phyloP scores from a whole-genome alignment of 768 basidiomycete species.

The Punctularia strigosozonata region DNA sequence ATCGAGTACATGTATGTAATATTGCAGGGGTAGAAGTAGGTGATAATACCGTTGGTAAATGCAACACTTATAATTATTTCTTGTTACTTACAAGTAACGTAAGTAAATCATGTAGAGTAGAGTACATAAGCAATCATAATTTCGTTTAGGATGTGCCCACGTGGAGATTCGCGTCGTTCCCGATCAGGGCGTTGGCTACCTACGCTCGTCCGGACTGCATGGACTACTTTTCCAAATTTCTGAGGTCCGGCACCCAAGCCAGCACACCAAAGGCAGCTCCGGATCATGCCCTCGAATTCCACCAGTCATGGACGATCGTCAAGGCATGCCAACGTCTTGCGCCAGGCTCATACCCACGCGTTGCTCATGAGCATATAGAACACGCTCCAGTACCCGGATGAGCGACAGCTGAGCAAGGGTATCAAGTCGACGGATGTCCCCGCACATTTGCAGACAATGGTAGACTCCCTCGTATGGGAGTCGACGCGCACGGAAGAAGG shows the following conservation, averaged over 20 bases:
- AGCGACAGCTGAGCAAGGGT: slow-evolving; percentile 74
- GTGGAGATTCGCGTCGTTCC: no score
- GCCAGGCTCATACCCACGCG: not conserved
- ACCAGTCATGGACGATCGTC: slow-evolving; percentile 62
- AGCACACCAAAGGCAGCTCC: slow-evolving; percentile 37
- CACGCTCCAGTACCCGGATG: slow-evolving; percentile 80
- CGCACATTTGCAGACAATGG: slow-evolving; percentile 61
- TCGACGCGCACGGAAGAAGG: slow-evolving; percentile 78
- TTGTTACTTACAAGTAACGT: no score
- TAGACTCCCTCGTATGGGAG: slow-evolving; percentile 80
- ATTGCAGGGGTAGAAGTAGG: no score
- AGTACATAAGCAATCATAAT: no score
- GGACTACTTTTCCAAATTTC: slow-evolving; percentile 84
- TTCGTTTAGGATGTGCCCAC: no score
- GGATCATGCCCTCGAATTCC: slow-evolving; percentile 66
- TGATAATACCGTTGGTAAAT: no score
- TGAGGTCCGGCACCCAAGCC: slow-evolving; percentile 34
- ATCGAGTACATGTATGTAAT: no score
- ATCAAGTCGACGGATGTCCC: slow-evolving; percentile 79
- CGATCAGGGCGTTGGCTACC: no score
- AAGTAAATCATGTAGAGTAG: no score
- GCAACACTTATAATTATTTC: no score
- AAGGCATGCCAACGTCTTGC: slow-evolving; percentile 34
- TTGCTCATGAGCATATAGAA: slow-evolving; percentile 32
- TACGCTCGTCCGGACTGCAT: no score